phyloP scores from a whole-genome alignment of 2,329 filamentous ascomycete species.

The Harringtonia aguacate region DNA sequence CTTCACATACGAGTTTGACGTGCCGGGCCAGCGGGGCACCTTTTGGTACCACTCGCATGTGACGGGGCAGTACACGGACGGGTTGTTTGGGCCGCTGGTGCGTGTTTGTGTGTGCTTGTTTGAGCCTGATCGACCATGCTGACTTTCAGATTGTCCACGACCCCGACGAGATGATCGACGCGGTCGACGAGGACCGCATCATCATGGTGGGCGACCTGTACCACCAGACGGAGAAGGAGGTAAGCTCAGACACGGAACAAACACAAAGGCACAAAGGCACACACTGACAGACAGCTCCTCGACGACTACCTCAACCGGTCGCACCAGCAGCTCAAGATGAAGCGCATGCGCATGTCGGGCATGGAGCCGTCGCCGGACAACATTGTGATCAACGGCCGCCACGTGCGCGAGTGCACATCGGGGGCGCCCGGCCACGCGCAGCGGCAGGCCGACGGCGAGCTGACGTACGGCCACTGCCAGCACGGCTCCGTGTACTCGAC shows the following conservation, averaged over 20 bases:
- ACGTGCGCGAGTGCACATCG: slow-evolving; percentile 25
- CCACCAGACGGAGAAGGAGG: slow-evolving; percentile 53
- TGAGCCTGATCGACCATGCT: too few relatives aligned
- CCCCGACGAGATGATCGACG: slow-evolving; percentile 33
- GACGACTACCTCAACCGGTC: neutral
- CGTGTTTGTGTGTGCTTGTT: neutral
- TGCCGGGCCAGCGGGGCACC: slow-evolving; percentile 25
- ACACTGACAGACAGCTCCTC: neutral
- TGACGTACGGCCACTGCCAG: neutral
- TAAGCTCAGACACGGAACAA: slow-evolving; percentile 38
- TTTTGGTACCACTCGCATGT: slow-evolving; percentile 50
- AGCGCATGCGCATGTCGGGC: too few relatives aligned
- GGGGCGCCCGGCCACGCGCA: neutral
- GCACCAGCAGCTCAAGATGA: too few relatives aligned
- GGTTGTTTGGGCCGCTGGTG: slow-evolving; percentile 49
- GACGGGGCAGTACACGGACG: slow-evolving; percentile 51
- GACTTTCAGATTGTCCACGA: slow-evolving; percentile 51
- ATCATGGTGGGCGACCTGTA: slow-evolving; percentile 67
- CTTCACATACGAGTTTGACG: slow-evolving; percentile 50
- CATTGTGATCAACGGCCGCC: slow-evolving; percentile 27
- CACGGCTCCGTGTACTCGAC: slow-evolving; percentile 1
- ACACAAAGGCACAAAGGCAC: slow-evolving; percentile 1
- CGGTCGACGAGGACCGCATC: slow-evolving; percentile 44
- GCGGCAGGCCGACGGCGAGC: neutral
- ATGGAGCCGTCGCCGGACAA: slow-evolving; percentile 30